These are phyloP conservation scores for Tulasnella calospora DNA, from an alignment of 768 basidiomycete genomes.

Conservation along the genomic window DNA sequence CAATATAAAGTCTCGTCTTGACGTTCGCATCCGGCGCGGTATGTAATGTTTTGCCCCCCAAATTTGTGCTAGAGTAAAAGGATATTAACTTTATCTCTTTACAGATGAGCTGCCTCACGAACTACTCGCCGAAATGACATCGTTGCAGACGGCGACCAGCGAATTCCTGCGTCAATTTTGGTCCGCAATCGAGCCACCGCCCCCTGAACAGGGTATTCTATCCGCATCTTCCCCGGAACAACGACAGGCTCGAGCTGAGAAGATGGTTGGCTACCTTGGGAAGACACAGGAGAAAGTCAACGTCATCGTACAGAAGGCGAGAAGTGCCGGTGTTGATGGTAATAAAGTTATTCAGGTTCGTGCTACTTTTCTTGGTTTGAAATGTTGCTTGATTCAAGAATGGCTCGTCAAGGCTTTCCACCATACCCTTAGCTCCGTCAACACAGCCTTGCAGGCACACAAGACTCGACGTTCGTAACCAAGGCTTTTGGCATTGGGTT, in stretches of 20 bases:
- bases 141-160: slow-evolving; percentile 87
- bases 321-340: slow-evolving; percentile 58
- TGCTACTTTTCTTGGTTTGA: slow-evolving; percentile 22
- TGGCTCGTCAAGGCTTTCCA: slow-evolving; percentile 57
- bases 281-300: slow-evolving; percentile 79
- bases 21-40: slow-evolving; percentile 65
- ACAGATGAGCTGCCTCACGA: slow-evolving; percentile 75
- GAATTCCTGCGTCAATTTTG: slow-evolving; percentile 97
- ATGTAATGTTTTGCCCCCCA: slow-evolving; percentile 30
- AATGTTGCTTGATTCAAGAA: not conserved
- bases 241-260: slow-evolving; percentile 69
- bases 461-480: not conserved
- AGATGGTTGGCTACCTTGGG: slow-evolving; percentile 79
- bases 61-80: not conserved
- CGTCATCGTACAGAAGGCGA: slow-evolving; percentile 62
- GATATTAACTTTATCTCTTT: not conserved
- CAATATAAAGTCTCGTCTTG: slow-evolving; percentile 67
- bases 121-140: slow-evolving; percentile 76
- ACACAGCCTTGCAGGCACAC: slow-evolving; percentile 51
- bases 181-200: slow-evolving; percentile 76
- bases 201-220: slow-evolving; percentile 51
- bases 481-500: not conserved
- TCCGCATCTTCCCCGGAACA: slow-evolving; percentile 57
- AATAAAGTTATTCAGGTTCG: slow-evolving; percentile 60
- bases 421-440: slow-evolving; percentile 65